phyloP scores from a whole-genome alignment of 2,329 filamentous ascomycete species.

The Phoma sp. region DNA sequence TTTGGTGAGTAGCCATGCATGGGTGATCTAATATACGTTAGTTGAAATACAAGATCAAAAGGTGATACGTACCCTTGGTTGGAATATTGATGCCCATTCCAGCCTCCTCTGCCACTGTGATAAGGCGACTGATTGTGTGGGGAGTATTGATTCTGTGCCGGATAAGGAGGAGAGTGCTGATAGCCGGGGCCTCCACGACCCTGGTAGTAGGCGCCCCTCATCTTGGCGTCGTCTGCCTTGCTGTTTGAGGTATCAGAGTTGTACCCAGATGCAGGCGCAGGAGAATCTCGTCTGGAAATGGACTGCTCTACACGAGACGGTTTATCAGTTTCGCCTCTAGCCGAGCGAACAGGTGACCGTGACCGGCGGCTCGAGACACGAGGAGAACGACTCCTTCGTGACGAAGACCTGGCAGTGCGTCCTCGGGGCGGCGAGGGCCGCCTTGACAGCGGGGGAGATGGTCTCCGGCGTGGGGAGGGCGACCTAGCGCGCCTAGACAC shows the following conservation, averaged over 20 bases:
- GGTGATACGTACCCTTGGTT: slow-evolving; percentile 58
- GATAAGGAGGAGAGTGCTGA: slow-evolving; percentile 66
- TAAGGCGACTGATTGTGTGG: slow-evolving; percentile 70
- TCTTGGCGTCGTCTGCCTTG: slow-evolving; percentile 38
- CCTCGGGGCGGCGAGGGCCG: slow-evolving; percentile 33
- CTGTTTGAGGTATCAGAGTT: slow-evolving; percentile 41
- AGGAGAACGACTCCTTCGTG: slow-evolving; percentile 35
- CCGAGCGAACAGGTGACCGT: slow-evolving; percentile 33
- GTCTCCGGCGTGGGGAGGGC: slow-evolving; percentile 40
- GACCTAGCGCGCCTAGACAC: slow-evolving; percentile 37
- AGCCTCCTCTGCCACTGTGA: slow-evolving; percentile 61
- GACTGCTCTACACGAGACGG: slow-evolving; percentile 20
- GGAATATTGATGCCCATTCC: slow-evolving; percentile 56
- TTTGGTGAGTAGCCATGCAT: slow-evolving; percentile 65
- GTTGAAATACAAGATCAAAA: background rate
- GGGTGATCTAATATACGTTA: slow-evolving; percentile 51
- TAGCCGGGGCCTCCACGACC: slow-evolving; percentile 55
- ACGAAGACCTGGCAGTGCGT: slow-evolving; percentile 27
- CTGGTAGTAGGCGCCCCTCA: slow-evolving; percentile 48
- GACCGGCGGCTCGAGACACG: slow-evolving; percentile 38
- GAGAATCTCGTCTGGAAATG: slow-evolving; percentile 37
- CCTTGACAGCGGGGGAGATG: slow-evolving; percentile 35
- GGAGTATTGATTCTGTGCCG: slow-evolving; percentile 65
- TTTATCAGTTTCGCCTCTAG: slow-evolving; percentile 22
- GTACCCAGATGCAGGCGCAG: slow-evolving; percentile 36